phyloP scores from a whole-genome alignment of 1,284 basidiomycete species.

The Tilletiopsis washingtonensis region DNA sequence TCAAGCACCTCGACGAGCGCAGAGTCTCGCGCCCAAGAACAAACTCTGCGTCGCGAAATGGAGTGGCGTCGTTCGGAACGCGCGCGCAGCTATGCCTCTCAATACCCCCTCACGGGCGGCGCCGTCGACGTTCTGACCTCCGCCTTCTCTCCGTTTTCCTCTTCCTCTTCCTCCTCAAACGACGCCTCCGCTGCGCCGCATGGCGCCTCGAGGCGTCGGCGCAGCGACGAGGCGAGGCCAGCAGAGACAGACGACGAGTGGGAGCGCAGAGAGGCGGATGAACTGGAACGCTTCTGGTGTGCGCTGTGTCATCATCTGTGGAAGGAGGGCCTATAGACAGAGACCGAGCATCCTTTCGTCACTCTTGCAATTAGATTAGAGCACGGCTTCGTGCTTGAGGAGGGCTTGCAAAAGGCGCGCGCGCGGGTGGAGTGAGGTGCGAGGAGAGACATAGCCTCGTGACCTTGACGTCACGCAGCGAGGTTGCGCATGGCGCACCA shows the following conservation, averaged over 20 bases:
- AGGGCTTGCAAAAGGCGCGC: too few species aligned
- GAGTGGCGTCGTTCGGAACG: constrained; percentile 10
- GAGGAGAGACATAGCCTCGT: too few species aligned
- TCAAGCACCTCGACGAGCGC: too few species aligned
- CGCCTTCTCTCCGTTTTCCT: too few species aligned
- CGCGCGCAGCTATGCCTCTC: not conserved
- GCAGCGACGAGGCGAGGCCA: not conserved
- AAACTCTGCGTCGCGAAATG: constrained; percentile 7
- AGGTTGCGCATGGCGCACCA: too few species aligned
- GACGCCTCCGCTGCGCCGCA: constrained; percentile 3
- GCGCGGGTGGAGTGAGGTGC: too few species aligned
- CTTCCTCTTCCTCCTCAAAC: not conserved
- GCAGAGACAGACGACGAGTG: constrained; percentile 3
- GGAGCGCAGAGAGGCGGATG: constrained; percentile 6
- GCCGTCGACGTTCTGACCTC: not conserved
- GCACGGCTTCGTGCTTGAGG: too few species aligned
- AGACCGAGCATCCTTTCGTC: too few species aligned
- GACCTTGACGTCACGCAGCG: too few species aligned
- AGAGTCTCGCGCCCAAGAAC: too few species aligned
- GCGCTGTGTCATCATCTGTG: constrained; percentile 41
- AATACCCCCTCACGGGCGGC: not conserved
- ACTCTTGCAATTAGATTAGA: too few species aligned
- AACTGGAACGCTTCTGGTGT: constrained; percentile 41
- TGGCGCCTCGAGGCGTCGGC: not conserved
- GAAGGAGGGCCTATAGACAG: too few species aligned